phyloP scores from a whole-genome alignment of 805 yeast genomes.

The Zygosaccharomyces kombuchaensis region DNA sequence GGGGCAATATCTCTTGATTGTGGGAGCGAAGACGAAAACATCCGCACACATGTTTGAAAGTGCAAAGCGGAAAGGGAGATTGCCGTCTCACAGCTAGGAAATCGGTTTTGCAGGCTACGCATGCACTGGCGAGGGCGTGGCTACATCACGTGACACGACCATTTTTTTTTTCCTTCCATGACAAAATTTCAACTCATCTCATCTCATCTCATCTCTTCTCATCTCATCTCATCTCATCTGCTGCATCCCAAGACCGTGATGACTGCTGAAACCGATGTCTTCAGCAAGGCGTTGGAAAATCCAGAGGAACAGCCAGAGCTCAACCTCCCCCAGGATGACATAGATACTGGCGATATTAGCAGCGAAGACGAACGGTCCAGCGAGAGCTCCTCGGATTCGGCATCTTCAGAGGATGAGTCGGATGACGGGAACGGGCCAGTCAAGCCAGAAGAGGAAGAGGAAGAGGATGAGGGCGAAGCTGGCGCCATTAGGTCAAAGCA shows the following conservation, averaged over 20 bases:
- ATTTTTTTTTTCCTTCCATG: background rate
- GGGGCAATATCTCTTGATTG: too few relatives aligned
- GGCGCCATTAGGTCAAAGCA: constrained; percentile 78
- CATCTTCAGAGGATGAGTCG: constrained; percentile 24
- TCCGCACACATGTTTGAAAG: too few relatives aligned
- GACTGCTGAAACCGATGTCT: constrained; percentile 19
- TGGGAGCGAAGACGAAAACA: too few relatives aligned
- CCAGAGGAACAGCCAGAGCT: constrained; percentile 10
- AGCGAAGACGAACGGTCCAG: constrained; percentile 9
- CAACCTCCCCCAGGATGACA: constrained; percentile 15
- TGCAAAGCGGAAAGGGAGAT: too few relatives aligned
- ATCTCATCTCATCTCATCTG: constrained; percentile 9
- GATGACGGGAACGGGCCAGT: constrained; percentile 16
- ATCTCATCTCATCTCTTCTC: constrained; percentile 8
- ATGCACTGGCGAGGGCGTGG: too few relatives aligned
- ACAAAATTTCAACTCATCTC: constrained; percentile 4
- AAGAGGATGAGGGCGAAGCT: constrained; percentile 41
- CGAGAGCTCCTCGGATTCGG: constrained; percentile 19
- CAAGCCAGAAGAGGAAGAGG: constrained; percentile 35
- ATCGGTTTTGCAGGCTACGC: too few relatives aligned
- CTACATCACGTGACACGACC: background rate
- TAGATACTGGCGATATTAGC: constrained; percentile 21
- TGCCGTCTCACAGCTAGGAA: too few relatives aligned
- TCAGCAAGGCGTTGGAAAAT: constrained; percentile 22
- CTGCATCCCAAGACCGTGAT: background rate